Conservation (phyloP, 345 rosid species). For the Moricandia arvensis region DNA sequence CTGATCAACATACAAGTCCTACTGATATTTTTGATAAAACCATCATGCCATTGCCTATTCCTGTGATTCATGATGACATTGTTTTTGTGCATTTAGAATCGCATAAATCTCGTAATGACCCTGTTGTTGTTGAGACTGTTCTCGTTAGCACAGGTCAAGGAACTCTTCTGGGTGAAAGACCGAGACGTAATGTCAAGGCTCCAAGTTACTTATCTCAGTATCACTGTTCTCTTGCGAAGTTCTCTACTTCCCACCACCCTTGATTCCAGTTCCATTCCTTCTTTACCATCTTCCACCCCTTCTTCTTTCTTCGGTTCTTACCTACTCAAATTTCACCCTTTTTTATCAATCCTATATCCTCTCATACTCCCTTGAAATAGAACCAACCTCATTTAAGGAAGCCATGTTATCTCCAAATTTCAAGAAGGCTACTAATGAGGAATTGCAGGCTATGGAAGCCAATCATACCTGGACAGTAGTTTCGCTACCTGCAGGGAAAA, state of each 20-base stretch:
- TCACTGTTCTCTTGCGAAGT: neutral
- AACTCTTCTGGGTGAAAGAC: neutral
- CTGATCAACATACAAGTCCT: too few species aligned
- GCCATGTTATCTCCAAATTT: neutral
- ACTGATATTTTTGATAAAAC: neutral
- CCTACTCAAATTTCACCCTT: neutral
- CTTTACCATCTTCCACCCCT: neutral
- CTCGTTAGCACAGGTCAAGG: too few species aligned
- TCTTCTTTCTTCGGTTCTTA: neutral
- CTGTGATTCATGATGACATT: too few species aligned
- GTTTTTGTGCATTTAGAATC: too few species aligned
- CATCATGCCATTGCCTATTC: neutral
- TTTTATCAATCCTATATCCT: neutral
- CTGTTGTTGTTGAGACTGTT: too few species aligned
- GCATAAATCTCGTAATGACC: too few species aligned
- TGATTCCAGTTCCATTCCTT: neutral
- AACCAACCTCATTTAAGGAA: neutral
- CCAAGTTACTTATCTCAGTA: neutral
- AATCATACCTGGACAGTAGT: neutral
- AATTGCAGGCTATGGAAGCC: neutral
- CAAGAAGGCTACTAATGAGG: neutral
- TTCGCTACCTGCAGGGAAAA: neutral
- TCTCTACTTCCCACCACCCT: neutral
- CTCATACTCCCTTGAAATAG: neutral
- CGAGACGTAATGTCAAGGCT: neutral